Evolutionary conservation across 495 filamentous ascomycete genomes (phyloP).

Genomic region (Hypoxylon lenormandii): DNA sequence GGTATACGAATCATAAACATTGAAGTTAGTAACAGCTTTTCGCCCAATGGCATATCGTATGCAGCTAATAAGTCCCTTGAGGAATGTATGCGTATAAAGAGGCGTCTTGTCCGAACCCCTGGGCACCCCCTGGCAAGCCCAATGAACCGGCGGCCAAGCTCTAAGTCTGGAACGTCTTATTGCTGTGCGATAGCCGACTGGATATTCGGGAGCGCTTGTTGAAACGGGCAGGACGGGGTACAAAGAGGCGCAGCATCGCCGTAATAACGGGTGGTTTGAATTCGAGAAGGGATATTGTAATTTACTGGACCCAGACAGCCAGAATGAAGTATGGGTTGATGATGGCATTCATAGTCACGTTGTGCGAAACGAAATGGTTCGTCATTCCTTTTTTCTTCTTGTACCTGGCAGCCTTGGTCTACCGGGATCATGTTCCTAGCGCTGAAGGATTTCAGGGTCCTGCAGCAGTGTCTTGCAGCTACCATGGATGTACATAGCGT

Average conservation of each 20-base stretch:
- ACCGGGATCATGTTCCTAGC: not conserved
- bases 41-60: not conserved
- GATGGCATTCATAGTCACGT: constrained; percentile 18
- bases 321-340: constrained; percentile 2
- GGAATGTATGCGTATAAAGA: not conserved
- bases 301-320: constrained; percentile 25
- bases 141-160: constrained; percentile 22
- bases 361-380: constrained; percentile 31
- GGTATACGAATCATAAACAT: too few relatives aligned
- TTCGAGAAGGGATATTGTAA: constrained; percentile 8
- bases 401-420: not conserved
- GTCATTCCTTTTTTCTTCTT: constrained; percentile 7
- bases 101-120: constrained; percentile 1
- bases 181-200: constrained; percentile 15
- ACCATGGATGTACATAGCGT: too few relatives aligned
- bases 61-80: not conserved
- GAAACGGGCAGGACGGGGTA: constrained; percentile 20
- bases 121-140: constrained; percentile 5
- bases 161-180: constrained; percentile 24
- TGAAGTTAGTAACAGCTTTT: too few relatives aligned
- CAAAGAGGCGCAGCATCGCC: constrained; percentile 35
- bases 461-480: constrained; percentile 1
- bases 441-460: constrained; percentile 5
- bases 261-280: constrained; percentile 39
- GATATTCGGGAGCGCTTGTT: constrained; percentile 32